Evolutionary conservation across 805 yeast genomes (phyloP), one percentile per base, ranked within the genome.

Genomic region (Candida nonsorbophila): DNA sequence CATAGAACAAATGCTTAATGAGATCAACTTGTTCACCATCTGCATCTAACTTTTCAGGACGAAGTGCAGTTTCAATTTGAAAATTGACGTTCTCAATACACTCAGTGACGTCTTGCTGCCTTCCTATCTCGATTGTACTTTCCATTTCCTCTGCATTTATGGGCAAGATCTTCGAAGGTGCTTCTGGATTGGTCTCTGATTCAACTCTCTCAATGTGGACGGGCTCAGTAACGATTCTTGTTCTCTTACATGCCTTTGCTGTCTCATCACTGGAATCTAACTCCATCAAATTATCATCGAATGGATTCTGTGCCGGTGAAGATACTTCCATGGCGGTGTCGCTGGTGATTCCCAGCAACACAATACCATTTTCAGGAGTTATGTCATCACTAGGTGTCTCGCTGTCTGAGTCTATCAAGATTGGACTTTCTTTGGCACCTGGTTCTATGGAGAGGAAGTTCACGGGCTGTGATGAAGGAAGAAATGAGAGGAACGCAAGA

Each of bases 91-190:
- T 92, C 32, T 88, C 94, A 47, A 90, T 87, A 54, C 97, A 90
- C 51, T 92, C 98, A 0, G 97, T 87, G 12, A 92, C 97, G 62
- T 92, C 98, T 53, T 92, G 98, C 51, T 92, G 98, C 40, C 94
- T 68, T 2, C 96, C 95, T 47, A 79, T 66, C 47, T 84, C 88
- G 30, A 80, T 64, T 0, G 92, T 79, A 44, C 79, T 73, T 33
- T 77, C 87, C 55, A 82, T 70, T 45, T 81, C 86, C 37, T 78
- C 84, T 4, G 75, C 58, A 35, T 69, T 62, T 9, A 73, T 73
- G 21, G 49, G 55, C 23, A 58, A 40, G 16, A 58, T 30, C 23
- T 42, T 44, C 4, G 53, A 40, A 4, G 21, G 18, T 13, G 27
- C 12, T 12, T n/a, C n/a, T n/a, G n/a, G n/a, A n/a, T n/a, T n/a